These are phyloP conservation scores for Ascoidea rubescens DNA, from an alignment of 805 yeast species.

Conservation along the genomic window DNA sequence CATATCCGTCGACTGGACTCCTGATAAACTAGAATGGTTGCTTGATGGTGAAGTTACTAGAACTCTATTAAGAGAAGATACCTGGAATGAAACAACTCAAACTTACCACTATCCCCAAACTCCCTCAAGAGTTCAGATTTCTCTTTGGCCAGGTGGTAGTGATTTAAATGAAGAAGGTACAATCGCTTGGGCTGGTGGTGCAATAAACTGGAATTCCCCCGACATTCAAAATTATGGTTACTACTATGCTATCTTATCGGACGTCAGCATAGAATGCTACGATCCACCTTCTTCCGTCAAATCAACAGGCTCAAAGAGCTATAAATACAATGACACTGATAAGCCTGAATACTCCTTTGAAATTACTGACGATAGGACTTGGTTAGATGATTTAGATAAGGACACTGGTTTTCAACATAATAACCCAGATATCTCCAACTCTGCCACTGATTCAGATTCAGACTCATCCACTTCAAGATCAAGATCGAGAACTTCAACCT, in stretches of 20 bases:
- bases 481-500: background rate
- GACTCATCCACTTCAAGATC: background rate
- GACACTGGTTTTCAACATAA: conserved; percentile 39
- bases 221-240: conserved; percentile 74
- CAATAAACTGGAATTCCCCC: conserved; percentile 63
- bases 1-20: conserved; percentile 72
- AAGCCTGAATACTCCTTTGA: conserved; percentile 36
- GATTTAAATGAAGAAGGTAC: conserved; percentile 44
- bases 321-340: conserved; percentile 36
- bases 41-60: conserved; percentile 59
- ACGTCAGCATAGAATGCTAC: conserved; percentile 52
- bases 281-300: conserved; percentile 49
- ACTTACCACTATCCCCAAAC: conserved; percentile 55
- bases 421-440: conserved; percentile 26
- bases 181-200: conserved; percentile 81
- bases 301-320: conserved; percentile 32
- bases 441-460: background rate
- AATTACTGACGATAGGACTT: conserved; percentile 49
- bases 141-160: conserved; percentile 71
- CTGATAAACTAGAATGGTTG: conserved; percentile 56
- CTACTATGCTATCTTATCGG: conserved; percentile 51
- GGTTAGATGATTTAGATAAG: conserved; percentile 36
- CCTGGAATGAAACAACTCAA: conserved; percentile 49
- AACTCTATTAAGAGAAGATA: conserved; percentile 44
- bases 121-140: conserved; percentile 58